A percentile compares a stretch with the other conserved stretches of the same genome.
phyloP scores from a whole-genome alignment of 768 basidiomycete species.

The Holtermannia corniformis region DNA sequence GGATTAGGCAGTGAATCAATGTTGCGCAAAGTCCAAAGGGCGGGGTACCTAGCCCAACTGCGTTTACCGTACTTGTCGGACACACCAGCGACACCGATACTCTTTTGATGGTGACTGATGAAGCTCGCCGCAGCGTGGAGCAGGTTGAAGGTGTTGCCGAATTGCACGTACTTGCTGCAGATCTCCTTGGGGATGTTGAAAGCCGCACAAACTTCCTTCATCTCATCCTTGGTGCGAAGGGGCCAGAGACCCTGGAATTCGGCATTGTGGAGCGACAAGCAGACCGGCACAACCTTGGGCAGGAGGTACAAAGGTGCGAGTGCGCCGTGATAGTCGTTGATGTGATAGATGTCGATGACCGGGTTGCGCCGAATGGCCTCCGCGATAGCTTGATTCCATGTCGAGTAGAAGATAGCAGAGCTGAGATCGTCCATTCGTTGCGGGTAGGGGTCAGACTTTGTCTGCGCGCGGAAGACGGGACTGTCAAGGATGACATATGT shows the following conservation, averaged over 20 bases:
- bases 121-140: constrained; percentile 87
- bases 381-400: constrained; percentile 95
- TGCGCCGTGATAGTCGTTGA: constrained; percentile 90
- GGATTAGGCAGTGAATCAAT: constrained; percentile 94
- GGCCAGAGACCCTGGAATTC: constrained; percentile 97
- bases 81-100: constrained; percentile 86
- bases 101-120: constrained; percentile 87
- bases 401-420: constrained; percentile 95
- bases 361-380: constrained; percentile 78
- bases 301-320: constrained; percentile 83
- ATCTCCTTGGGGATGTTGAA: constrained; percentile 95
- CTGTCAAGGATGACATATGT: constrained; percentile 89
- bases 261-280: constrained; percentile 88
- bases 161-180: constrained; percentile 93
- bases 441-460: constrained; percentile 90
- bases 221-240: constrained; percentile 89
- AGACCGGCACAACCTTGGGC: constrained; percentile 80
- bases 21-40: constrained; percentile 88
- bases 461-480: constrained; percentile 93
- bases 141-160: constrained; percentile 94
- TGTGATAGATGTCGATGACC: constrained; percentile 83
- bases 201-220: constrained; percentile 96
- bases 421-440: constrained; percentile 95
- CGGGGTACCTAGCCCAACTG: constrained; percentile 92
- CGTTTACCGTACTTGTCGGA: constrained; percentile 95